Evolutionary conservation across 2,329 filamentous ascomycete species (phyloP).

Genomic region (Colletotrichum paranaense): DNA sequence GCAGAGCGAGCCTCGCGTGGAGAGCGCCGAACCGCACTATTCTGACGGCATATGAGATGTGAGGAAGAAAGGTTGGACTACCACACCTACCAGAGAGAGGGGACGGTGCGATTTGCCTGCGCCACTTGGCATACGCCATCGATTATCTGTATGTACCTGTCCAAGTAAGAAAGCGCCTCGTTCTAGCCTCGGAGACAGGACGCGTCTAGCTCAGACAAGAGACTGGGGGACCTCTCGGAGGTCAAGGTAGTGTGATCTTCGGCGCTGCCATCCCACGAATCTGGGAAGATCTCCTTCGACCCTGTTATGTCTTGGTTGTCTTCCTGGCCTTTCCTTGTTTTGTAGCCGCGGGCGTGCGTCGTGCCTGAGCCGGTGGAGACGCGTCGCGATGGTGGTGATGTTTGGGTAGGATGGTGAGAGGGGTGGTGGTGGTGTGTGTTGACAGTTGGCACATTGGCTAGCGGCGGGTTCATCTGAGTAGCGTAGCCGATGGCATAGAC

Average conservation of each 20-base stretch:
- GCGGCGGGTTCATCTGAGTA: slow-evolving; percentile 11
- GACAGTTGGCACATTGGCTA: not conserved
- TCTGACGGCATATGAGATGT: not conserved
- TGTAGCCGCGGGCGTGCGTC: slow-evolving; percentile 1
- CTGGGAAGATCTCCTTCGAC: slow-evolving; percentile 20
- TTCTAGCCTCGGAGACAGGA: not conserved
- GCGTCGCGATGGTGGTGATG: slow-evolving; percentile 32
- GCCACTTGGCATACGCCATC: slow-evolving; percentile 1
- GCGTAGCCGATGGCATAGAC: slow-evolving; percentile 4
- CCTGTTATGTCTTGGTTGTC: slow-evolving; percentile 18
- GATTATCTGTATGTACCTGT: not conserved
- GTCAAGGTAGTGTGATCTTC: not conserved
- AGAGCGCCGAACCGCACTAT: not conserved
- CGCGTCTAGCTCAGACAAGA: not conserved
- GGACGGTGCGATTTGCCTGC: not conserved
- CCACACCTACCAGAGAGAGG: not conserved
- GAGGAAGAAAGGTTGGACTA: not conserved
- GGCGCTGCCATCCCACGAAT: slow-evolving; percentile 6
- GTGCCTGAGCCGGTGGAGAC: slow-evolving; percentile 26
- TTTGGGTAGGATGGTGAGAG: slow-evolving; percentile 5
- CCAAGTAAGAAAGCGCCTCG: not conserved
- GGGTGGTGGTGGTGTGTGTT: not conserved
- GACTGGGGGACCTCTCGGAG: not conserved
- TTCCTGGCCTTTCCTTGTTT: slow-evolving; percentile 5
- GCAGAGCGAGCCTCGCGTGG: slow-evolving; percentile 16